A percentile compares a stretch with the other conserved stretches of the same genome.
Conservation (phyloP, 768 basidiomycete species). For the Inosperma sp. region DNA sequence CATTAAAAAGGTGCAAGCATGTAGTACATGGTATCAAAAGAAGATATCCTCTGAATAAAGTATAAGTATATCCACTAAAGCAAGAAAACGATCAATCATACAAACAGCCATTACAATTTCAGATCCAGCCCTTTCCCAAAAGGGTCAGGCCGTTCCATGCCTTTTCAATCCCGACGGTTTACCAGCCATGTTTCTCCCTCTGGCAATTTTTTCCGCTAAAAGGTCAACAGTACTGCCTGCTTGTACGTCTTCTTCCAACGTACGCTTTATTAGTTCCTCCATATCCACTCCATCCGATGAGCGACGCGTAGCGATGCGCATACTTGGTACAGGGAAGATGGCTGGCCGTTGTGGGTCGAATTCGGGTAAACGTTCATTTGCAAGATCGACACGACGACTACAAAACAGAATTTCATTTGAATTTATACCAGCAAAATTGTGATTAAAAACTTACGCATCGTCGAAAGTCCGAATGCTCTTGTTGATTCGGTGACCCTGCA, state of each 20-base stretch:
- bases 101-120: too few relatives aligned
- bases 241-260: constrained; percentile 51
- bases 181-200: constrained; percentile 41
- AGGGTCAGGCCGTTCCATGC: constrained; percentile 48
- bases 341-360: constrained; percentile 41
- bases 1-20: too few relatives aligned
- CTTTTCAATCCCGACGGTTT: constrained; percentile 56
- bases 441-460: constrained; percentile 56
- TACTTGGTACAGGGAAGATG: constrained; percentile 59
- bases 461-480: constrained; percentile 66
- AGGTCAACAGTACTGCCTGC: constrained; percentile 52
- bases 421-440: constrained; percentile 1
- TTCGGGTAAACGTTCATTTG: constrained; percentile 70
- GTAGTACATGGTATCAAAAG: too few relatives aligned
- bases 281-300: constrained; percentile 47
- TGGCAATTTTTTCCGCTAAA: constrained; percentile 60
- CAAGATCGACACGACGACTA: constrained; percentile 67
- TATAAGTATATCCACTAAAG: too few relatives aligned
- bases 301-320: constrained; percentile 39
- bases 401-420: constrained; percentile 2
- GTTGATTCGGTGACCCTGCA: constrained; percentile 55
- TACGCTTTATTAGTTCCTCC: constrained; percentile 62
- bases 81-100: too few relatives aligned
- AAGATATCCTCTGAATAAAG: too few relatives aligned
- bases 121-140: too few relatives aligned